These are phyloP conservation scores for Piedraia hortae DNA, from an alignment of 2,329 filamentous ascomycete species.

Conservation along the genomic window DNA sequence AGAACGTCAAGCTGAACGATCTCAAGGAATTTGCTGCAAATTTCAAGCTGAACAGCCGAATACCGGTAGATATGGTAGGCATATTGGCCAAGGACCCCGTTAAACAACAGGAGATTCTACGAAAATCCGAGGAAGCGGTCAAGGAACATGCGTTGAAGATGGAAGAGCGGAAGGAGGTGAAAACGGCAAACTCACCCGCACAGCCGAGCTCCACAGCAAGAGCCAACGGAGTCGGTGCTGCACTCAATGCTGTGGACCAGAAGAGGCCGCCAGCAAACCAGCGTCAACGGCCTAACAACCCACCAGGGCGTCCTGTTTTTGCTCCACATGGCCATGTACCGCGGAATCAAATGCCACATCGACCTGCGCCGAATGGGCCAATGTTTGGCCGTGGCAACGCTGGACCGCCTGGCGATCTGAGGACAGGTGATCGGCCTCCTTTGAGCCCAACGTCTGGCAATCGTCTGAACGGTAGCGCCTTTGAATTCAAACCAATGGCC, in stretches of 20 bases:
- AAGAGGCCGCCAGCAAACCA: too few species aligned
- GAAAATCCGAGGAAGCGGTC: constrained; percentile 54
- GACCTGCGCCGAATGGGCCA: neutral
- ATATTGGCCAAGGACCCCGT: constrained; percentile 91
- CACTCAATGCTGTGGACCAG: too few species aligned
- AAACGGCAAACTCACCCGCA: constrained; percentile 5
- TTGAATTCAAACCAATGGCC: constrained; percentile 61
- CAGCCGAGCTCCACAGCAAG: constrained; percentile 5
- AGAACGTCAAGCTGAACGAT: constrained; percentile 78
- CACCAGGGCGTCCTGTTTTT: too few species aligned
- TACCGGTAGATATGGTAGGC: constrained; percentile 70
- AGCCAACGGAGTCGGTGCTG: too few species aligned
- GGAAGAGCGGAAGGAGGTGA: constrained; percentile 14
- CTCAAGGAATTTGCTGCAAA: constrained; percentile 80
- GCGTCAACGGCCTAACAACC: too few species aligned
- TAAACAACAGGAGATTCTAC: constrained; percentile 81
- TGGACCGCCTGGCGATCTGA: constrained; percentile 1
- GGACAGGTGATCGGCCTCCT: constrained; percentile 2
- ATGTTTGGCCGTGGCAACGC: neutral
- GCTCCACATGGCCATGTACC: neutral
- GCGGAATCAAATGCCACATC: neutral
- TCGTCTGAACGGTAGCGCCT: constrained; percentile 35
- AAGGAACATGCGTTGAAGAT: constrained; percentile 24
- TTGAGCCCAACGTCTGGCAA: constrained; percentile 19
- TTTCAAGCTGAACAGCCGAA: constrained; percentile 83